A percentile compares a stretch with the other conserved stretches of the same genome.
Conservation (phyloP, 352 stramenopile species). For the Phytophthora pinifolia region DNA sequence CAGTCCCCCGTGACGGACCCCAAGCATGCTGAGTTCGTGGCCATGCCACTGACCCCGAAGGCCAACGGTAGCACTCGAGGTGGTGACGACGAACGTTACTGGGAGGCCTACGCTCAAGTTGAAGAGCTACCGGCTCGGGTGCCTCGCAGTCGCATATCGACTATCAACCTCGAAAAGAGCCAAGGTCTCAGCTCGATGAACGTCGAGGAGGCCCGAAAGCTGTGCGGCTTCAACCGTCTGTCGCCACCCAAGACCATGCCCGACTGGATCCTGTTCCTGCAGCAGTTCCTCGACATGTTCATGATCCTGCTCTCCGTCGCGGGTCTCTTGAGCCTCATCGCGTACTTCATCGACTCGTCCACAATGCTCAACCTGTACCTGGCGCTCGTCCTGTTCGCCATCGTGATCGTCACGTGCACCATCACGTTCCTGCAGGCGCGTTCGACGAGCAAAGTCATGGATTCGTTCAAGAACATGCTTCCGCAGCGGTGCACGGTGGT, state of each 20-base stretch:
- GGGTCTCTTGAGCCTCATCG: slow-evolving; percentile 35
- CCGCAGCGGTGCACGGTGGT: slow-evolving; percentile 39
- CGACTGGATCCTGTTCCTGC: slow-evolving; percentile 42
- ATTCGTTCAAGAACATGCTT: slow-evolving; percentile 58
- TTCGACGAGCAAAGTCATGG: slow-evolving; percentile 46
- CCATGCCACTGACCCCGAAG: slow-evolving; percentile 12
- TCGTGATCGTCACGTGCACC: slow-evolving; percentile 42
- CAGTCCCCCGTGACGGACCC: slow-evolving; percentile 3
- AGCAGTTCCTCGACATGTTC: slow-evolving; percentile 53
- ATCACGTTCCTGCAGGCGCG: slow-evolving; percentile 45
- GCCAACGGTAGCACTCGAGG: too few relatives aligned
- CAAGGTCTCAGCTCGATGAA: slow-evolving; percentile 17
- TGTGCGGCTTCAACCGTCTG: slow-evolving; percentile 41
- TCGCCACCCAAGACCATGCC: slow-evolving; percentile 35
- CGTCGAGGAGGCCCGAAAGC: slow-evolving; percentile 20
- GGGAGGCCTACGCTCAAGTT: slow-evolving; percentile 38
- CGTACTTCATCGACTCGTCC: slow-evolving; percentile 43
- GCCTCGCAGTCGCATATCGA: slow-evolving; percentile 28
- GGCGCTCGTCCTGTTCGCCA: slow-evolving; percentile 38
- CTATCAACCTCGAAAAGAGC: slow-evolving; percentile 33
- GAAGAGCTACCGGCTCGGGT: slow-evolving; percentile 25
- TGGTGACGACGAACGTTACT: slow-evolving; percentile 30
- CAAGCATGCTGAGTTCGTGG: slow-evolving; percentile 14
- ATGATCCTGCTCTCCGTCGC: slow-evolving; percentile 40
- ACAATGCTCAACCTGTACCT: slow-evolving; percentile 44